Evolutionary conservation across 441 rosid genomes (phyloP).

Genomic region (Erodium moschatum): DNA sequence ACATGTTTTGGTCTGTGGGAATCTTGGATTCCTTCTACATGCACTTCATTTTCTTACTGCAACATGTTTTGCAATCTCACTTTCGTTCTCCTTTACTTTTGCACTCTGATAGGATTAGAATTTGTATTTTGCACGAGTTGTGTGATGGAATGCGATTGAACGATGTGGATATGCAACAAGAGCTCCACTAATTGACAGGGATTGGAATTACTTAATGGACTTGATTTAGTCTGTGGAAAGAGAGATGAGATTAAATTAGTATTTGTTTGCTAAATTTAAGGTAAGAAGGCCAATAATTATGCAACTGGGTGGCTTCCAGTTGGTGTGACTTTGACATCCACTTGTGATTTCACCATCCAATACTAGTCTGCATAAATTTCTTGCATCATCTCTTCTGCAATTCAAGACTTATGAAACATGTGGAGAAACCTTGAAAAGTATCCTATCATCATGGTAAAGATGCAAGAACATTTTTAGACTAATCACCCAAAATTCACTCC

Average conservation of each 20-base stretch:
- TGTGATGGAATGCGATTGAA: background rate
- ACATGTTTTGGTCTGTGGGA: background rate
- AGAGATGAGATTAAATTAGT: background rate
- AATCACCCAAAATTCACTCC: too few species aligned
- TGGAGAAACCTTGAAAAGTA: background rate
- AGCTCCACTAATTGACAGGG: background rate
- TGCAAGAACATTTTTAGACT: background rate
- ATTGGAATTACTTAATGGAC: background rate
- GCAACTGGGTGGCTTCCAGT: background rate
- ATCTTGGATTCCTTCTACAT: background rate
- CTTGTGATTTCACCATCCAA: background rate
- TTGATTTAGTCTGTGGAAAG: background rate
- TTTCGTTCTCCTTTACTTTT: background rate
- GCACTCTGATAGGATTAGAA: background rate
- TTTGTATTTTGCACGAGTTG: background rate
- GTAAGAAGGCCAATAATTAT: background rate
- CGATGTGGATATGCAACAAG: background rate
- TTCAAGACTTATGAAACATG: background rate
- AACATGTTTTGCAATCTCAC: background rate
- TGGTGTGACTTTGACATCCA: conserved; percentile 7
- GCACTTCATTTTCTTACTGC: background rate
- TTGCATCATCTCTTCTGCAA: background rate
- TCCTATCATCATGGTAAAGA: too few species aligned
- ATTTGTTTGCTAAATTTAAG: conserved; percentile 1
- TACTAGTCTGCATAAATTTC: background rate